Percentiles rank a stretch among this genome's conserved stretches.
These are phyloP conservation scores for Nakazawaea ishiwadae DNA, from an alignment of 805 yeast species.

Conservation along the genomic window DNA sequence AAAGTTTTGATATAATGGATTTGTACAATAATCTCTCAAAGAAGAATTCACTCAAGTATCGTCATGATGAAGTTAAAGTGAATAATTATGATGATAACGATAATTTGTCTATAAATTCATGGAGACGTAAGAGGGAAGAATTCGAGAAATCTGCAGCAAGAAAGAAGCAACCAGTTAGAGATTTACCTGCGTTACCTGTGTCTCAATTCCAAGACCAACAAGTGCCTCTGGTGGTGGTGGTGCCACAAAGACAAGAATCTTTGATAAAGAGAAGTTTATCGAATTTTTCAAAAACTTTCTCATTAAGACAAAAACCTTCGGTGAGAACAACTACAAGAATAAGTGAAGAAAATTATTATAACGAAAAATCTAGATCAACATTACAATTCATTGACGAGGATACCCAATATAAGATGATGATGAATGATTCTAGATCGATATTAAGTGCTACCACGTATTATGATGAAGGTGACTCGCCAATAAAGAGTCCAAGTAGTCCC, in stretches of 20 bases:
- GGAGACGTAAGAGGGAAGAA: slow-evolving; percentile 47
- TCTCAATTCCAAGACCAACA: not conserved
- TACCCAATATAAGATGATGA: not conserved
- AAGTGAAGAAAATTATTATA: not conserved
- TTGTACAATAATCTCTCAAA: slow-evolving; percentile 20
- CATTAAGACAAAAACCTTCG: not conserved
- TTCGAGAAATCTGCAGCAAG: slow-evolving; percentile 27
- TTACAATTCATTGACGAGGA: slow-evolving; percentile 9
- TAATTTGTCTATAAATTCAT: slow-evolving; percentile 44
- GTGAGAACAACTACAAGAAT: not conserved
- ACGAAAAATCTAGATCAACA: slow-evolving; percentile 11
- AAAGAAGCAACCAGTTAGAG: slow-evolving; percentile 1
- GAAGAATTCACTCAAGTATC: slow-evolving; percentile 10
- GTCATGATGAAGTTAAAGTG: slow-evolving; percentile 21
- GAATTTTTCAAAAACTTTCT: slow-evolving; percentile 19
- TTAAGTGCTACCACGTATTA: slow-evolving; percentile 9
- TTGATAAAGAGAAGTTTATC: slow-evolving; percentile 23
- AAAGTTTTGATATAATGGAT: slow-evolving; percentile 22
- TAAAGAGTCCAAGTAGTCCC: slow-evolving; percentile 9
- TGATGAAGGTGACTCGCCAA: slow-evolving; percentile 10
- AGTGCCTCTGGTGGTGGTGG: not conserved
- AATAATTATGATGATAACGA: slow-evolving; percentile 33
- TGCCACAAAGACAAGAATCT: slow-evolving; percentile 11
- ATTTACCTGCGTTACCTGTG: slow-evolving; percentile 2
- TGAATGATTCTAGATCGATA: slow-evolving; percentile 10